Conservation (phyloP, 1,284 basidiomycete genomes). For the Ceratobasidium sp. region DNA sequence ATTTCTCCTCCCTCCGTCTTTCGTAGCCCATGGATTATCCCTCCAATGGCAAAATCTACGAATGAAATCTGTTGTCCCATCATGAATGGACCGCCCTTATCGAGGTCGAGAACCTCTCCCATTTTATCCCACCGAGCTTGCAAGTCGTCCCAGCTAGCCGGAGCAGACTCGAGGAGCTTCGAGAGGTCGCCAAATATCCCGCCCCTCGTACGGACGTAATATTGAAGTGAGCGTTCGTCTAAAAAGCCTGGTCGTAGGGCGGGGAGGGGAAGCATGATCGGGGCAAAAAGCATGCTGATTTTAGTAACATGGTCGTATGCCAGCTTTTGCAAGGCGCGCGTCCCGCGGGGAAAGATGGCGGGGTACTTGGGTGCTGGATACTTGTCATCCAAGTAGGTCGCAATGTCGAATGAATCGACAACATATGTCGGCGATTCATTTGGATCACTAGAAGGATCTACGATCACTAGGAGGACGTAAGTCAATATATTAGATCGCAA, state of each 20-base stretch:
- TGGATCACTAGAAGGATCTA: constrained; percentile 48
- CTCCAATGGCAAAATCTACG: constrained; percentile 21
- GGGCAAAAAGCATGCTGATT: constrained; percentile 10
- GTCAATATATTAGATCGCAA: not conserved
- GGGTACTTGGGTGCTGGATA: constrained; percentile 43
- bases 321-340: constrained; percentile 44
- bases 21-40: not conserved
- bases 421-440: constrained; percentile 32
- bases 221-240: constrained; percentile 45
- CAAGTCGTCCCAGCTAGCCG: not conserved
- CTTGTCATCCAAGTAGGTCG: constrained; percentile 45
- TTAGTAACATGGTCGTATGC: constrained; percentile 22
- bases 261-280: constrained; percentile 31
- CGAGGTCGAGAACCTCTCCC: not conserved
- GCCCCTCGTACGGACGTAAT: constrained; percentile 25
- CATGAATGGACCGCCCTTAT: constrained; percentile 9
- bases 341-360: constrained; percentile 37
- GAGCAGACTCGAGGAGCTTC: constrained; percentile 6
- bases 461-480: constrained; percentile 24
- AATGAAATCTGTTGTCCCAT: constrained; percentile 28
- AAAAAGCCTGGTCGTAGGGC: constrained; percentile 40
- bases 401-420: constrained; percentile 46
- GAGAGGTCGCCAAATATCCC: constrained; percentile 29
- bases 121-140: constrained; percentile 3
- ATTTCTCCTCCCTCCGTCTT: constrained; percentile 24